Evolutionary conservation across 352 stramenopile species (phyloP), one percentile per base, ranked within the genome.

Genomic region (Phytophthora capsici): DNA sequence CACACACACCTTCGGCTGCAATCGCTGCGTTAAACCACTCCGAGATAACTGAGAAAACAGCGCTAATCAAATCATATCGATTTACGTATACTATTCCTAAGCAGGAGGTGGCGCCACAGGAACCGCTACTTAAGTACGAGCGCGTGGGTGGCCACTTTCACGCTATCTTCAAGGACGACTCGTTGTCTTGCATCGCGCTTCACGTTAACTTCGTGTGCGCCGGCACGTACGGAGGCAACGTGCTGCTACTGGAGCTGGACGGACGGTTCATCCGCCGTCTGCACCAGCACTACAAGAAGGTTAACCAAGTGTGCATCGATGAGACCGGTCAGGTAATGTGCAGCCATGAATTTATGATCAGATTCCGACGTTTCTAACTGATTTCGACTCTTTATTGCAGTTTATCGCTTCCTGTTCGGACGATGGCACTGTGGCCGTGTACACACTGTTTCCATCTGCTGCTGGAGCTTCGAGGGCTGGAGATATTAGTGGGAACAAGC

Each of bases 221-320:
- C 0, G 87, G 87, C 14, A 95, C 87, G 19, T 93, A 91, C 66
- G 86, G 82, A 23, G 87, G 84, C 44, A 91, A 92, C 45, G 87
- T 95, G 45, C 52, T 95, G 64, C 72, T 95, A 26, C 57, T 95
- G 37, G 83, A 93, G 49, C 73, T 95, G 17, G 78, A 93, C 54
- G 87, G 87, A 2, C 69, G 66, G 17, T 93, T 93, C 67, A 88
- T 95, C 53, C 84, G 85, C 6, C 83, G 84, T 0, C 71, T 95
- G 45, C 87, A 95, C 52, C 84, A 95, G 57, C 87, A 95, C 69
- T 93, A 93, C 72, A 95, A 95, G 66, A 93, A 93, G 52, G 87
- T 95, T 10, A 92, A 95, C 63, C 76, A 91, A 55, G 83, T 95
- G 48, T 89, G 78, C 56, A 91, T 95, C 41, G 87, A 95, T 55